These are phyloP conservation scores for Leccinum angustisporum DNA, from an alignment of 1,284 basidiomycete genomes.

Conservation along the genomic window DNA sequence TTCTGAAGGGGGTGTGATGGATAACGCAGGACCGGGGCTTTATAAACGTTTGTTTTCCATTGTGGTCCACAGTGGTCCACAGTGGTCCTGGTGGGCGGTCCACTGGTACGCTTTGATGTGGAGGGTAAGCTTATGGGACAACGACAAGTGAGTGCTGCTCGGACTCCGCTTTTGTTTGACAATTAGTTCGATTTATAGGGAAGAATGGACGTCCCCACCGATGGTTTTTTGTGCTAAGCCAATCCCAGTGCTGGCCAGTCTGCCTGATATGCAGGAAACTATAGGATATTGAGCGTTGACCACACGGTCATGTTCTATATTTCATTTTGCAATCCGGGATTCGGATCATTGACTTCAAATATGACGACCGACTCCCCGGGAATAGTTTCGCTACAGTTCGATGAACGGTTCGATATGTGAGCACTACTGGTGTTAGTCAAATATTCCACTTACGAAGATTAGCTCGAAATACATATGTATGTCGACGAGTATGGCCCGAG, in stretches of 20 bases:
- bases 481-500: not conserved
- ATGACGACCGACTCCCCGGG: not conserved
- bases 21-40: not conserved
- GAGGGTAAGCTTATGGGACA: not conserved
- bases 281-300: not conserved
- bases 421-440: not conserved
- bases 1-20: not conserved
- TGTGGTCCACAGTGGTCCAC: not conserved
- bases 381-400: not conserved
- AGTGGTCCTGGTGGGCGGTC: not conserved
- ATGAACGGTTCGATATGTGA: not conserved
- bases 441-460: not conserved
- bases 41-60: not conserved
- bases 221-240: not conserved
- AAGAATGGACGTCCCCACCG: not conserved
- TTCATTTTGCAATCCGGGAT: not conserved
- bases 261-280: not conserved
- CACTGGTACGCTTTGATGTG: not conserved
- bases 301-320: not conserved
- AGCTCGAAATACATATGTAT: too few species aligned
- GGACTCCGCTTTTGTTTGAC: not conserved
- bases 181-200: not conserved
- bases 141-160: not conserved
- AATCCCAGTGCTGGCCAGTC: not conserved
- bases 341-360: not conserved